Evolutionary conservation across 768 basidiomycete species (phyloP).

Genomic region (Sistotremastrum niveocremeum): DNA sequence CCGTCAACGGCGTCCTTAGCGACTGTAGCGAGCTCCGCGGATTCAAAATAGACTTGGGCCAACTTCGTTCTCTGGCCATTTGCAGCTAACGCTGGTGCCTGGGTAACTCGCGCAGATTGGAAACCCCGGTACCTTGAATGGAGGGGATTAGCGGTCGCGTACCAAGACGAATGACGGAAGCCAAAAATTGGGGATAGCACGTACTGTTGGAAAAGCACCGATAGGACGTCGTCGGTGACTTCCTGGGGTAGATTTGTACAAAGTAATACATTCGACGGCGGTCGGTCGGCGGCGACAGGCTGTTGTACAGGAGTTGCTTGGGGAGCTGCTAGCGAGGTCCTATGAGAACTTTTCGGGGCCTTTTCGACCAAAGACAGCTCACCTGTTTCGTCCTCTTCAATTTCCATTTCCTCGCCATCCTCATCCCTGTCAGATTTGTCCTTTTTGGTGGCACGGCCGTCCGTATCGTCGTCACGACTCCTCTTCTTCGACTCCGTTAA

Average conservation of each 20-base stretch:
- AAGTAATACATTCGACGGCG: constrained; percentile 25
- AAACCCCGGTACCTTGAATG: constrained; percentile 68
- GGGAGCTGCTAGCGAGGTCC: constrained; percentile 19
- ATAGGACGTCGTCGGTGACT: constrained; percentile 75
- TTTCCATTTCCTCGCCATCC: constrained; percentile 82
- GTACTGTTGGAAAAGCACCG: constrained; percentile 84
- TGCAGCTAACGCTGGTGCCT: constrained; percentile 54
- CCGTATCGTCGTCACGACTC: constrained; percentile 47
- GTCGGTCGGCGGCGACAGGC: constrained; percentile 26
- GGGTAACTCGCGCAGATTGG: constrained; percentile 53
- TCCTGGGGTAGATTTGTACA: constrained; percentile 86
- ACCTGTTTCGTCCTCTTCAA: constrained; percentile 64
- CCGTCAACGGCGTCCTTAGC: constrained; percentile 79
- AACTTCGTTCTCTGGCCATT: constrained; percentile 58
- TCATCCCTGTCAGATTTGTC: constrained; percentile 51
- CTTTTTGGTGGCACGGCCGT: constrained; percentile 48
- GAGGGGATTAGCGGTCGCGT: constrained; percentile 1
- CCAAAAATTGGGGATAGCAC: constrained; percentile 19
- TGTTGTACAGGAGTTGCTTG: constrained; percentile 34
- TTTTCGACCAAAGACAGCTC: constrained; percentile 21
- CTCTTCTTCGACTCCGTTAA: constrained; percentile 31
- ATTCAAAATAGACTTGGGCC: constrained; percentile 70
- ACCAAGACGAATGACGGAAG: constrained; percentile 1
- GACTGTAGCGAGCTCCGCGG: constrained; percentile 53
- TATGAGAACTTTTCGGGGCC: constrained; percentile 15